phyloP scores from a whole-genome alignment of 495 filamentous ascomycete genomes.

The Daldinia grandis region DNA sequence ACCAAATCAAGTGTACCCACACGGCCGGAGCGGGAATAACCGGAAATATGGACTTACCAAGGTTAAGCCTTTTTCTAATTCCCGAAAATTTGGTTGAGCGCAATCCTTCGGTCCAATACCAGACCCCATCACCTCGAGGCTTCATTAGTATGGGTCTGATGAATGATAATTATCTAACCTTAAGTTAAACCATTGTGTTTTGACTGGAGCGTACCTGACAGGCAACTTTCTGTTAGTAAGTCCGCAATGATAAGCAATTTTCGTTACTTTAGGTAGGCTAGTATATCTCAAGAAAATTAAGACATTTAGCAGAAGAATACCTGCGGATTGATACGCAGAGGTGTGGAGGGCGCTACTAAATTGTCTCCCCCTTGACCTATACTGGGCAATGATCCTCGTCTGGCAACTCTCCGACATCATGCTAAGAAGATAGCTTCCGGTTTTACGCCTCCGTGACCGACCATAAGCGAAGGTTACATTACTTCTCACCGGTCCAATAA shows the following conservation, averaged over 20 bases:
- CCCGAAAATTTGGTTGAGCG: background rate
- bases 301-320: too few species aligned
- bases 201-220: too few species aligned
- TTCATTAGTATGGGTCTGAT: background rate
- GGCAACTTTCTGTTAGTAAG: too few species aligned
- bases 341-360: too few species aligned
- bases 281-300: too few species aligned
- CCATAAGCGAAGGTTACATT: conserved; percentile 8
- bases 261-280: too few species aligned
- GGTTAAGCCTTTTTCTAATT: background rate
- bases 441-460: background rate
- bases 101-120: conserved; percentile 2
- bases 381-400: conserved; percentile 10
- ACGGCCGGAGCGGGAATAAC: conserved; percentile 8
- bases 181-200: too few species aligned
- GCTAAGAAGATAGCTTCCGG: background rate
- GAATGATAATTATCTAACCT: too few species aligned
- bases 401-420: background rate
- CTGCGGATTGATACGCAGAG: too few species aligned
- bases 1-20: background rate
- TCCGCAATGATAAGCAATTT: too few species aligned
- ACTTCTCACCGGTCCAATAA: background rate
- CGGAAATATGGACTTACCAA: conserved; percentile 3
- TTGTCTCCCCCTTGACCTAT: background rate
- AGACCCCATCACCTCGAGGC: background rate